Percentiles rank a stretch among this genome's conserved stretches.
Evolutionary conservation across 2,329 filamentous ascomycete species (phyloP).

Genomic region (Colletotrichum musae): DNA sequence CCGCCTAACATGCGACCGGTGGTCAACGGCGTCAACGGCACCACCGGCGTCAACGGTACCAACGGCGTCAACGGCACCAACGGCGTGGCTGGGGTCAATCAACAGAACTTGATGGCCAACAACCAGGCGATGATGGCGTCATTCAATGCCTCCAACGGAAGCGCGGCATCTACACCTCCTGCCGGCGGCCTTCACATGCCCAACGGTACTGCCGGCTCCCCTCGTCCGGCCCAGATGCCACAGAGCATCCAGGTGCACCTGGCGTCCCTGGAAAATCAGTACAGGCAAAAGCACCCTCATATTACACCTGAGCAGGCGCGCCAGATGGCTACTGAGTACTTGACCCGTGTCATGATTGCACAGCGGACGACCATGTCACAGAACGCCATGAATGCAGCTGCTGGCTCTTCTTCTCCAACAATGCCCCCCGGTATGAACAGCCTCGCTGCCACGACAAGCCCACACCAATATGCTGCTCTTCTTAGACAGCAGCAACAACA

Average conservation of each 20-base stretch:
- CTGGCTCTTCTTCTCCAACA: constrained; percentile 54
- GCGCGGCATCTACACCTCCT: constrained; percentile 61
- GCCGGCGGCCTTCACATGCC: constrained; percentile 63
- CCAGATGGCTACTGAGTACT: constrained; percentile 65
- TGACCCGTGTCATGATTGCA: constrained; percentile 63
- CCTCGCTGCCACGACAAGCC: constrained; percentile 64
- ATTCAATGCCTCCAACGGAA: constrained; percentile 60
- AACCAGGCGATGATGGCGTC: constrained; percentile 68
- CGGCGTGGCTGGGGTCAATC: constrained; percentile 60
- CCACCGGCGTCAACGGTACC: constrained; percentile 54
- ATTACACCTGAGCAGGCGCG: constrained; percentile 65
- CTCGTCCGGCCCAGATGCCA: constrained; percentile 62
- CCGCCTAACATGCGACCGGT: constrained; percentile 59
- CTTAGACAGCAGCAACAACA: constrained; percentile 71
- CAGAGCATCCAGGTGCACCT: constrained; percentile 65
- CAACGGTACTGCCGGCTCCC: constrained; percentile 60
- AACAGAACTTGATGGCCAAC: constrained; percentile 68
- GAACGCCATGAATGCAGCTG: constrained; percentile 69
- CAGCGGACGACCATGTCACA: constrained; percentile 60
- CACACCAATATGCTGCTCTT: constrained; percentile 73
- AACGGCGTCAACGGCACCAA: constrained; percentile 48
- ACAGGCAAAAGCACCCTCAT: constrained; percentile 66
- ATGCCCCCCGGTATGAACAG: constrained; percentile 66
- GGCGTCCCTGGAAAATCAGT: constrained; percentile 65
- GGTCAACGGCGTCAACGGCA: constrained; percentile 45